phyloP scores from a whole-genome alignment of 148 eudicot species.

The Amaranthus hypochondriacus region DNA sequence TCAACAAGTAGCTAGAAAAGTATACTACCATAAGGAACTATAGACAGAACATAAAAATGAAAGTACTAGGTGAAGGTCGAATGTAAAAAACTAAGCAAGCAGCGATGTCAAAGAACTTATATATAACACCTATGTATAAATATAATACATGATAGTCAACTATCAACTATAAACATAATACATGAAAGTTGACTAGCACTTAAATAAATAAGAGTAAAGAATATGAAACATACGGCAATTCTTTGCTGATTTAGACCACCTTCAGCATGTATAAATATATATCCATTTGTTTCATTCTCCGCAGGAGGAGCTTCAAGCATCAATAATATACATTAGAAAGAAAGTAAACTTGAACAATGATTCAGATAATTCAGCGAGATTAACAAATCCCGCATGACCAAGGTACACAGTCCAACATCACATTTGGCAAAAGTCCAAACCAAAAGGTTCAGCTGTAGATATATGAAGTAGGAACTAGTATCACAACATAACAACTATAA shows the following conservation, averaged over 20 bases:
- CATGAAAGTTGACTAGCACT: neutral
- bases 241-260: conserved; percentile 99
- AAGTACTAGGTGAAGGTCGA: neutral
- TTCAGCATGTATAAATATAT: conserved; percentile 97
- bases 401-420: neutral
- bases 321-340: conserved; percentile 5
- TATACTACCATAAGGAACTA: neutral
- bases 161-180: neutral
- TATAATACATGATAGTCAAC: neutral
- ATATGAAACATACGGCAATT: conserved; percentile 72
- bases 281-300: conserved; percentile 92
- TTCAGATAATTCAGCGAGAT: neutral
- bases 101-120: neutral
- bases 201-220: neutral
- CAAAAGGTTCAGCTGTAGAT: neutral
- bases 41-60: neutral
- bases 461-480: neutral
- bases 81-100: neutral
- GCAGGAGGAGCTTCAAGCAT: conserved; percentile 65
- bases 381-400: neutral
- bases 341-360: neutral
- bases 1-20: neutral
- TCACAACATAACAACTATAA: no score
- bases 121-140: neutral
- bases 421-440: neutral